Percentiles rank a stretch among this genome's conserved stretches.
Conservation (phyloP, 768 basidiomycete genomes). For the Fomitopsis serialis region DNA sequence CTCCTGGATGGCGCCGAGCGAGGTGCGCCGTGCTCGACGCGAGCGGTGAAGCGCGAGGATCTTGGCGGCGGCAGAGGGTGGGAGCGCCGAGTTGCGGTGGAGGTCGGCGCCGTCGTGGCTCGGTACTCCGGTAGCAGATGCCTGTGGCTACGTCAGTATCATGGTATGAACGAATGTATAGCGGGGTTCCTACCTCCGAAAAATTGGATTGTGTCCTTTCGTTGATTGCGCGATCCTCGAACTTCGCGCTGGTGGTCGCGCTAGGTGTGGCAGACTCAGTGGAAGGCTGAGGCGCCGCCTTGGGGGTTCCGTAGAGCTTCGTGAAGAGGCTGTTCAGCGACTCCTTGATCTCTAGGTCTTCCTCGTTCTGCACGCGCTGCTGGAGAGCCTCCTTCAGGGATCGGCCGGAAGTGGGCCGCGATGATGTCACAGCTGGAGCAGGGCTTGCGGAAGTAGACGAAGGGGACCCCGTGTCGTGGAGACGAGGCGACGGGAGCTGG, state of each 20-base stretch:
- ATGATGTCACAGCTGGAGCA: background rate
- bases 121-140: too few relatives aligned
- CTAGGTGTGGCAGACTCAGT: too few relatives aligned
- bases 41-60: conserved; percentile 28
- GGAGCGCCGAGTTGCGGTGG: conserved; percentile 13
- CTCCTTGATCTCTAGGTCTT: conserved; percentile 11
- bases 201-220: background rate
- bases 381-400: conserved; percentile 13
- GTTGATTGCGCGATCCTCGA: background rate
- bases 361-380: conserved; percentile 9
- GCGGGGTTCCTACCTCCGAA: background rate
- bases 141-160: too few relatives aligned
- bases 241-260: conserved; percentile 1
- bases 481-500: background rate
- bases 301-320: conserved; percentile 7
- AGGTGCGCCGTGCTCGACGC: conserved; percentile 21
- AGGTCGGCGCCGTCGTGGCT: conserved; percentile 7
- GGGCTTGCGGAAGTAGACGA: too few relatives aligned
- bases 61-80: conserved; percentile 13
- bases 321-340: conserved; percentile 11
- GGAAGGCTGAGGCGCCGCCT: background rate
- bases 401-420: background rate
- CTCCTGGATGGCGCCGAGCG: conserved; percentile 34
- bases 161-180: too few relatives aligned
- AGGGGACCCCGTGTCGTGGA: too few relatives aligned